Base-by-base conservation (phyloP, 495 filamentous ascomycete genomes). In the Podospora appendiculata region DNA sequence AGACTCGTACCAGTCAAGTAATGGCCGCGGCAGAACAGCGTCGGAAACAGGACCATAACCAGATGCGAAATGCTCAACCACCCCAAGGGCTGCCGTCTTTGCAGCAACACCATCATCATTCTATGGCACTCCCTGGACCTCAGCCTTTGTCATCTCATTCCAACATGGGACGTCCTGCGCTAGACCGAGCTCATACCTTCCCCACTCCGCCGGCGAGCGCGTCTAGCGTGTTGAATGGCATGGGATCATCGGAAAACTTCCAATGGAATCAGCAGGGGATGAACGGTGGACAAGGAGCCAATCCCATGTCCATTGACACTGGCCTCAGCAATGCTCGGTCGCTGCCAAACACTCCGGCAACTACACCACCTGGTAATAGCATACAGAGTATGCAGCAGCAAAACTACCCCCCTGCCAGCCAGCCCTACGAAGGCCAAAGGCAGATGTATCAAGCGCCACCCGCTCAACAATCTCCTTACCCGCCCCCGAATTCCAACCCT, bases 121-220 rank as follows among this genome's bases (percentile, higher is more conserved):
- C 86, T 4, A 86, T 98, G 79, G 80, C 82, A 36, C 74, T 90
- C 50, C 77, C 87, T 5, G 85, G 86, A 41, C 76, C 72, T 54
- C 45, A 85, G 35, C 79, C 84, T 46, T 82, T 92, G 41, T 76
- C 85, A 6, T 86, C 88, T n/a, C 88, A 89, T 35, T 66, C 77
- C n/a, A 76, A 77, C 44, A 71, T 82, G 48, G 77, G 73, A 36
- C 81, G 90, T 40, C 90, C 89, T 2, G 75, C 79, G 9, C 69
- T 95, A 43, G 89, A 94, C 52, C 84, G 90, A 18, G 82, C 89
- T 10, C 83, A 92, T 61, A 90, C 90, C 5, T 96, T 96, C 67
- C 94, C 92, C 7, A 96, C 92, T 10, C 93, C 93, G 10, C 91
- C 93, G 1, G 87, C 92, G 0, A 96, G 90, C 62, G 87, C 93